Base-by-base conservation (phyloP, 2,329 filamentous ascomycete genomes). In the Ophiostoma sp. region DNA sequence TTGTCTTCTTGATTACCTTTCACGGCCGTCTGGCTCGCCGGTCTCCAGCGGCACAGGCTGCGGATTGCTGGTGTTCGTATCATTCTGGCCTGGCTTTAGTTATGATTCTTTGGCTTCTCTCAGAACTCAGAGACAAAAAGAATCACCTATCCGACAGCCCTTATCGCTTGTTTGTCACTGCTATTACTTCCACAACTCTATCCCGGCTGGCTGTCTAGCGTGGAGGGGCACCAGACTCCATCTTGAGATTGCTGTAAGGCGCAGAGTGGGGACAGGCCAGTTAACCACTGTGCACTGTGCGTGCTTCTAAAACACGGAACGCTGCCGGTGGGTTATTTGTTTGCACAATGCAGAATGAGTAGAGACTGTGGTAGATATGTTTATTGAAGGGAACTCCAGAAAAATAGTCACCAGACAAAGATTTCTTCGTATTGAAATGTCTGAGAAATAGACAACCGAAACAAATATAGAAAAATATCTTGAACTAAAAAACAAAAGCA, bases 41-140 rank as follows among this genome's bases (percentile, higher is more conserved):
- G 52, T 41, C 54, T 60, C 68, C 70, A 71, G 31, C 68, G 57
- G 65, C 54, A 64, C 31, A 69, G 11, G 48, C 62, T 54, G 27
- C 62, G 35, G n/a, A 67, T 39, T 33, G 44, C 31, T 17, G 66
- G 23, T 57, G 52, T 27, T 11, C 52, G 52, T 1, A 57, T 13
- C 52, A 57, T 57, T 31, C 11, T 57, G 52, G 36, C 6, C 44
- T 48, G 44, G 17, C 10, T 23, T 57, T 11, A 8, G 17, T 15
- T 27, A 13, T 57, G 52, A 27, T 13, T 23, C n/a, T 27, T 15
- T 8, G n/a, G 10, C 23, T 17, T 57, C 52, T 52, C 5, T 31
- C 27, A 31, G 20, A n/a, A 13, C 52, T 27, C 23, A 13, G 52
- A 27, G 13, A 57, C 52, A 57, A 57, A 4, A 15, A 4, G 7